phyloP scores from a whole-genome alignment of 1,139 yeast species.

The Taphrina pruni region DNA sequence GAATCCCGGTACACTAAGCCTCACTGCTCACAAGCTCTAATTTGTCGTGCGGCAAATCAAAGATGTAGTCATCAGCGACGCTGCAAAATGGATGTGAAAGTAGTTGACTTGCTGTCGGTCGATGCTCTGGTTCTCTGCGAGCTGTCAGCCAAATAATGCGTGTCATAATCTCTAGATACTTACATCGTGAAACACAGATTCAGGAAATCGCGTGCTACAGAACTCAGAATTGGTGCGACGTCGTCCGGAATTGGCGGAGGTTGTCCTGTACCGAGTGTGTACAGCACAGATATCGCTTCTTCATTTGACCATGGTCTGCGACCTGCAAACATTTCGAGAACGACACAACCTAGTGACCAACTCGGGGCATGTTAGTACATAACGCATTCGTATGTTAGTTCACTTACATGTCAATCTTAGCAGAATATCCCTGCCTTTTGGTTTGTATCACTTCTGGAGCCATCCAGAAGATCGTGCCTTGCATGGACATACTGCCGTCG shows the following conservation, averaged over 20 bases:
- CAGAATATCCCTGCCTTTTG: slow-evolving; percentile 86
- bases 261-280: slow-evolving; percentile 69
- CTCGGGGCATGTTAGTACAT: not conserved
- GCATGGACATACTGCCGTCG: slow-evolving; percentile 95
- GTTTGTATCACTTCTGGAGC: slow-evolving; percentile 97
- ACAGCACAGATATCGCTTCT: slow-evolving; percentile 62
- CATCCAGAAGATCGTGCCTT: slow-evolving; percentile 99
- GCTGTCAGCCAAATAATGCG: not conserved
- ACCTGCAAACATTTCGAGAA: slow-evolving; percentile 86
- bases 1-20: too few species aligned
- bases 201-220: slow-evolving; percentile 71
- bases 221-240: slow-evolving; percentile 66
- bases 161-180: not conserved
- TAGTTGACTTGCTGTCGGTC: slow-evolving; percentile 85
- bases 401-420: slow-evolving; percentile 67
- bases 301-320: slow-evolving; percentile 59
- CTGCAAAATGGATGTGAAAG: slow-evolving; percentile 67
- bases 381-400: not conserved
- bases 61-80: slow-evolving; percentile 9
- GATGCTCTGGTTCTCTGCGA: slow-evolving; percentile 66
- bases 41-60: slow-evolving; percentile 12
- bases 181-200: slow-evolving; percentile 65
- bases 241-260: slow-evolving; percentile 97
- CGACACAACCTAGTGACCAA: slow-evolving; percentile 90
- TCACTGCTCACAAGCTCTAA: not conserved